Percentiles rank a stretch among this genome's conserved stretches.
Evolutionary conservation across 805 yeast genomes (phyloP).

Genomic region (Debaryomyces maramus): DNA sequence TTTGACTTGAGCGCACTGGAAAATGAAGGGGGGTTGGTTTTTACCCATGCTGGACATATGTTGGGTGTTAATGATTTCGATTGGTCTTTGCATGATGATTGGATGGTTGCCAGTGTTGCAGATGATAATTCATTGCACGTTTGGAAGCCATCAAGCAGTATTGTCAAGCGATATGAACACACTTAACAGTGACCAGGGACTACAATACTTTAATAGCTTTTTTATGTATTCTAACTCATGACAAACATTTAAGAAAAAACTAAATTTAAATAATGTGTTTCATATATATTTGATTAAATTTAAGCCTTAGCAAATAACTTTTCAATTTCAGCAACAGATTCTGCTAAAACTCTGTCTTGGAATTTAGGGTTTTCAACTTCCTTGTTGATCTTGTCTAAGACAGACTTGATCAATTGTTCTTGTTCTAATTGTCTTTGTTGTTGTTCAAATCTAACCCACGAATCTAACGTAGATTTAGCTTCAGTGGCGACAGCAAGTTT

Average conservation of each 20-base stretch:
- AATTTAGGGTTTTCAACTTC: slow-evolving; percentile 84
- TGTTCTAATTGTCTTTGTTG: slow-evolving; percentile 96
- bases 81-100: slow-evolving; percentile 75
- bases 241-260: slow-evolving; percentile 8
- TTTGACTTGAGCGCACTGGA: slow-evolving; percentile 49
- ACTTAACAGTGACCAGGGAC: not conserved
- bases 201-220: slow-evolving; percentile 1
- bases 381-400: slow-evolving; percentile 83
- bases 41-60: slow-evolving; percentile 84
- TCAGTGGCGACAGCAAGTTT: slow-evolving; percentile 80
- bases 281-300: slow-evolving; percentile 5
- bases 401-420: slow-evolving; percentile 82
- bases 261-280: slow-evolving; percentile 3
- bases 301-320: slow-evolving; percentile 62
- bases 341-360: slow-evolving; percentile 89
- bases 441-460: slow-evolving; percentile 98
- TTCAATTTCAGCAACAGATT: slow-evolving; percentile 91
- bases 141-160: slow-evolving; percentile 63
- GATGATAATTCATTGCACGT: slow-evolving; percentile 87
- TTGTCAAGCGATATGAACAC: slow-evolving; percentile 11
- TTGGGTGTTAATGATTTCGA: slow-evolving; percentile 80
- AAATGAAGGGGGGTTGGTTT: slow-evolving; percentile 37
- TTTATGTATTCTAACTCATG: slow-evolving; percentile 11
- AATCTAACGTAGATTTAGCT: slow-evolving; percentile 94
- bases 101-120: slow-evolving; percentile 73